These are phyloP conservation scores for Spathaspora gorwiae DNA, from an alignment of 805 yeast genomes.

Conservation along the genomic window DNA sequence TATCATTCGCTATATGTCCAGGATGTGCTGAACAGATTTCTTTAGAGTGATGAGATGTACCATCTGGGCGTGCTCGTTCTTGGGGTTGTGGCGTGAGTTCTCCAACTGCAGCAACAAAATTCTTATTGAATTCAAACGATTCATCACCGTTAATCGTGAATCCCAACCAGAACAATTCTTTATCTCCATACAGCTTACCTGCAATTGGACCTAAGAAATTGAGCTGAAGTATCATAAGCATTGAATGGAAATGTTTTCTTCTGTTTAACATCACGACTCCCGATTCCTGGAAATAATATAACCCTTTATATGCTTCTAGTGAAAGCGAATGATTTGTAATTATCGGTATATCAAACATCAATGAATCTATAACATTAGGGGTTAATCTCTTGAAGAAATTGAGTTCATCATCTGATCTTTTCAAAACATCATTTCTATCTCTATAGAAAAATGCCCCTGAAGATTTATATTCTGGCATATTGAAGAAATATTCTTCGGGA, in stretches of 20 bases:
- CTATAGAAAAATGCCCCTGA: constrained; percentile 33
- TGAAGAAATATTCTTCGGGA: constrained; percentile 25
- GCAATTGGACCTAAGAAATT: constrained; percentile 17
- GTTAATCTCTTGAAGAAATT: constrained; percentile 18
- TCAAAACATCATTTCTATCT: constrained; percentile 24
- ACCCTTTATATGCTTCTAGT: constrained; percentile 30
- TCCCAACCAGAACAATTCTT: constrained; percentile 28
- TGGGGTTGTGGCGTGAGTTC: constrained; percentile 20
- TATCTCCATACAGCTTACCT: constrained; percentile 23
- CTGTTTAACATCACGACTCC: constrained; percentile 24
- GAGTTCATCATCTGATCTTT: constrained; percentile 19
- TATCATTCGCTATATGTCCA: constrained; percentile 36
- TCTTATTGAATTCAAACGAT: constrained; percentile 19
- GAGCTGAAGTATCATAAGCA: constrained; percentile 24
- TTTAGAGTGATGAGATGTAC: constrained; percentile 21
- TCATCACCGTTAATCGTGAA: constrained; percentile 26
- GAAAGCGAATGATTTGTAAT: constrained; percentile 28
- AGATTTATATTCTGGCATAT: constrained; percentile 22
- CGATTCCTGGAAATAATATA: constrained; percentile 35
- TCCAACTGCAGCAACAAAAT: constrained; percentile 25
- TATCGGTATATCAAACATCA: constrained; percentile 31
- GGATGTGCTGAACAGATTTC: constrained; percentile 43
- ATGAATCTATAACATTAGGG: constrained; percentile 22
- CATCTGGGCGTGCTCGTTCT: constrained; percentile 14
- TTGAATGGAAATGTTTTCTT: constrained; percentile 20